These are phyloP conservation scores for Truncatella angustata DNA, from an alignment of 2,329 filamentous ascomycete species.

Conservation along the genomic window DNA sequence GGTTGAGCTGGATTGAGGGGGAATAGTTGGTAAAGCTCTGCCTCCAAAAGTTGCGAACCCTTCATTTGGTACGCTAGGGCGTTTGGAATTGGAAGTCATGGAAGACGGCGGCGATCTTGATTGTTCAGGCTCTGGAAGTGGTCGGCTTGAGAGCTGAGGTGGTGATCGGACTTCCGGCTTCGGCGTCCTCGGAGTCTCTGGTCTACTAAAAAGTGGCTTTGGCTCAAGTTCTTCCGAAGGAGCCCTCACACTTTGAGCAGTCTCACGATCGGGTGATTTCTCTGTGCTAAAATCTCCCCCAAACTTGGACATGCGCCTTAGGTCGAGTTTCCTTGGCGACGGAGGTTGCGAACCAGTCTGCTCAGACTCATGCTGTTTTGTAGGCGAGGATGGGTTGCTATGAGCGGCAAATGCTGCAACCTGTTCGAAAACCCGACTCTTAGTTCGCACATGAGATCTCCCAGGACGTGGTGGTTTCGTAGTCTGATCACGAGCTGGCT, in stretches of 20 bases:
- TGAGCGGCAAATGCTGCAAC: constrained; percentile 26
- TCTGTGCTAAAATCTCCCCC: constrained; percentile 41
- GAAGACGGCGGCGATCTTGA: constrained; percentile 10
- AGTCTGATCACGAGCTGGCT: constrained; percentile 16
- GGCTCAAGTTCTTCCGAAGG: background rate
- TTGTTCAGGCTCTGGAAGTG: constrained; percentile 6
- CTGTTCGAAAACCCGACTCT: constrained; percentile 27
- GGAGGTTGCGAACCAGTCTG: constrained; percentile 39
- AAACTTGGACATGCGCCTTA: constrained; percentile 60
- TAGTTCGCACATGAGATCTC: constrained; percentile 9
- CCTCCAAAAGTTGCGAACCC: constrained; percentile 32
- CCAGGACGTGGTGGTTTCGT: constrained; percentile 16
- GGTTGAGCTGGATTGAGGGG: constrained; percentile 19
- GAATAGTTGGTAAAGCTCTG: constrained; percentile 30
- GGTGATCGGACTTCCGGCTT: constrained; percentile 9
- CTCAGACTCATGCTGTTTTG: constrained; percentile 27
- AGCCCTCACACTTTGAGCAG: constrained; percentile 1
- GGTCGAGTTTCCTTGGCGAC: constrained; percentile 57
- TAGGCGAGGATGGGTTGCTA: constrained; percentile 23
- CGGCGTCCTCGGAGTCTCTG: constrained; percentile 12
- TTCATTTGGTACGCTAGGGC: constrained; percentile 12
- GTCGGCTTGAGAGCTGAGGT: constrained; percentile 4
- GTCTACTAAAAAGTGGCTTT: constrained; percentile 27
- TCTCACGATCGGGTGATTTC: constrained; percentile 25
- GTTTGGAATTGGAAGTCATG: constrained; percentile 26